Conservation (phyloP, 2,329 filamentous ascomycete species). For the Colletotrichum paranaense region DNA sequence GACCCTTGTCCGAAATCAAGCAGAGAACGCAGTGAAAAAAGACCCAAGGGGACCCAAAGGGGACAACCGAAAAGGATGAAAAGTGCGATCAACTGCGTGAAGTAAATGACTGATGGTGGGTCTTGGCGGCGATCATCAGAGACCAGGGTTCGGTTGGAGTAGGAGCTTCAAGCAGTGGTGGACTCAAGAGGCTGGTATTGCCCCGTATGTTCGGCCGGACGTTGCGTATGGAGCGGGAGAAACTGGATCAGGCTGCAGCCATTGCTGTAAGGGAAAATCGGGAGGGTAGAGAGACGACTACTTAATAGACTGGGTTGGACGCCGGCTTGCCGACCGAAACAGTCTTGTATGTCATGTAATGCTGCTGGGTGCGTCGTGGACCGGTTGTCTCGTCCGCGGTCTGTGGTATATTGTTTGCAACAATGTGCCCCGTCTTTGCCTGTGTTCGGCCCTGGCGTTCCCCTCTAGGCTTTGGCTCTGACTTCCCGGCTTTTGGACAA, state of each 20-base stretch:
- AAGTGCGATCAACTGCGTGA: conserved; percentile 34
- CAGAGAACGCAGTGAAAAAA: conserved; percentile 20
- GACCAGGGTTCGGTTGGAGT: conserved; percentile 23
- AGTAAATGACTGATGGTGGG: conserved; percentile 36
- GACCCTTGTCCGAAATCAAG: conserved; percentile 18
- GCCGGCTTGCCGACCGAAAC: neutral
- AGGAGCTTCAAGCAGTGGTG: conserved; percentile 3
- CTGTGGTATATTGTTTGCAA: conserved; percentile 29
- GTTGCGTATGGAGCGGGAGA: neutral
- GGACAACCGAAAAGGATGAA: conserved; percentile 24
- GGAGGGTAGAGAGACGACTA: neutral
- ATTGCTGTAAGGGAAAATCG: neutral
- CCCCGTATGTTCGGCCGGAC: neutral
- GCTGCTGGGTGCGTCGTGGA: conserved; percentile 2
- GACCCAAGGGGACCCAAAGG: conserved; percentile 4
- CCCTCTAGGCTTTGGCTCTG: neutral
- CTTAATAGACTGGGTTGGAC: neutral
- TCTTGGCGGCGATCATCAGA: conserved; percentile 36
- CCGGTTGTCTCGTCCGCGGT: conserved; percentile 22
- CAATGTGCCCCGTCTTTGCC: neutral
- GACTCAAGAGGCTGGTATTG: neutral
- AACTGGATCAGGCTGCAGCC: neutral
- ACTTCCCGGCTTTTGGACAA: neutral
- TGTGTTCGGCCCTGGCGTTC: neutral
- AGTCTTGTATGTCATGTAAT: conserved; percentile 4